Conservation (phyloP, 1,284 basidiomycete genomes). For the Gomphus bonarii region DNA sequence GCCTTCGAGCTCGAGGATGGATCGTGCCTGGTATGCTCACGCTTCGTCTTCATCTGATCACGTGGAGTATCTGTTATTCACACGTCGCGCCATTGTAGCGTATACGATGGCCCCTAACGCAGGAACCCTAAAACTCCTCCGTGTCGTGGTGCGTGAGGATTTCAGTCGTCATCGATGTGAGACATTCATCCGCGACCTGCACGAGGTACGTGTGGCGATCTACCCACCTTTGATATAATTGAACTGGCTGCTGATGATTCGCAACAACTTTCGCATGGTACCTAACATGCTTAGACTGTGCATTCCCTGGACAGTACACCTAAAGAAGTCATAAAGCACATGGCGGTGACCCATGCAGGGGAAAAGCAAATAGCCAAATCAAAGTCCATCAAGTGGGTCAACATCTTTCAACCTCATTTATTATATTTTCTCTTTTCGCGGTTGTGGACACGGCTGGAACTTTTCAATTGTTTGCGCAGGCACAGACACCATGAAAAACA, state of each 20-base stretch:
- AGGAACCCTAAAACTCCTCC: slow-evolving; percentile 20
- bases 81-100: slow-evolving; percentile 3
- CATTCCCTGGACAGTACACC: slow-evolving; percentile 15
- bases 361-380: not conserved
- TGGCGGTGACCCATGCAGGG: not conserved
- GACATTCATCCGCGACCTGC: slow-evolving; percentile 19
- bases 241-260: not conserved
- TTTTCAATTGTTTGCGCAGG: slow-evolving; percentile 9
- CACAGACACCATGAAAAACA: slow-evolving; percentile 17
- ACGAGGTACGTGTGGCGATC: slow-evolving; percentile 1
- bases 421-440: slow-evolving; percentile 1
- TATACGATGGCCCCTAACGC: slow-evolving; percentile 19
- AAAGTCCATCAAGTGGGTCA: slow-evolving; percentile 11
- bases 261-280: not conserved
- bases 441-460: not conserved
- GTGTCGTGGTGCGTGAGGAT: slow-evolving; percentile 23
- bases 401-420: slow-evolving; percentile 3
- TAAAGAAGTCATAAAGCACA: slow-evolving; percentile 13
- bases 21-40: slow-evolving; percentile 16
- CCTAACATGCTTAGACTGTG: slow-evolving; percentile 9
- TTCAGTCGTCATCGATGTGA: slow-evolving; percentile 17
- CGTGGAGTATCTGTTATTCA: not conserved
- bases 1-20: slow-evolving; percentile 19
- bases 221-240: not conserved
- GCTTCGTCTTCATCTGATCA: not conserved